These are phyloP conservation scores for Penicillium pancosmium DNA, from an alignment of 495 filamentous ascomycete species.

Conservation along the genomic window DNA sequence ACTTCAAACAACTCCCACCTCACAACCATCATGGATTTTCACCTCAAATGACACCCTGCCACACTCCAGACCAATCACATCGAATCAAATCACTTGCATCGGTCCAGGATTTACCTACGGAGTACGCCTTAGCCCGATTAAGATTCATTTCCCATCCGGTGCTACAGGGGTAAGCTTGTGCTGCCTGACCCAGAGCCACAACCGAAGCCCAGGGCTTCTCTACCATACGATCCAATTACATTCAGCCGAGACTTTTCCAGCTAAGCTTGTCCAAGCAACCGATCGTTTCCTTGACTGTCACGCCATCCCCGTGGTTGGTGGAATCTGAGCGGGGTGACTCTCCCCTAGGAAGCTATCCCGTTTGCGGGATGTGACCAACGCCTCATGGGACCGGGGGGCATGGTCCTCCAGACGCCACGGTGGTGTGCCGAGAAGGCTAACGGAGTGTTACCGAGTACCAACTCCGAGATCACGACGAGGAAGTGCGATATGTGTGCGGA, in stretches of 20 bases:
- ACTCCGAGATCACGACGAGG: background rate
- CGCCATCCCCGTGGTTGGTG: slow-evolving; percentile 1
- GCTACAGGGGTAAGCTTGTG: too few species aligned
- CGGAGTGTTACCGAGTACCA: too few species aligned
- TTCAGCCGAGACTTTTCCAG: background rate
- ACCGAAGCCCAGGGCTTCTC: too few species aligned
- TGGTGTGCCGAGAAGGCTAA: background rate
- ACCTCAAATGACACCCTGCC: background rate
- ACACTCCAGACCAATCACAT: background rate
- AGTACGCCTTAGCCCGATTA: too few species aligned
- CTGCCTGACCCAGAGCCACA: too few species aligned
- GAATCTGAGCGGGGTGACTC: background rate
- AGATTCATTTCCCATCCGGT: too few species aligned
- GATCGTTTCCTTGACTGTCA: background rate
- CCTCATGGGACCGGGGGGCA: background rate
- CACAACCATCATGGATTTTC: background rate
- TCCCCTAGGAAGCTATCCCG: background rate
- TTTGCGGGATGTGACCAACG: background rate
- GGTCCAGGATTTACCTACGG: background rate
- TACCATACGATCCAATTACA: too few species aligned
- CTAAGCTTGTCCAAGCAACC: slow-evolving; percentile 1
- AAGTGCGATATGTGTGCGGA: background rate
- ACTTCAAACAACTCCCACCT: background rate
- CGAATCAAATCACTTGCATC: background rate
- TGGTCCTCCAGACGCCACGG: background rate